These are phyloP conservation scores for Aphanocladium album DNA, from an alignment of 2,329 filamentous ascomycete species.

Conservation along the genomic window DNA sequence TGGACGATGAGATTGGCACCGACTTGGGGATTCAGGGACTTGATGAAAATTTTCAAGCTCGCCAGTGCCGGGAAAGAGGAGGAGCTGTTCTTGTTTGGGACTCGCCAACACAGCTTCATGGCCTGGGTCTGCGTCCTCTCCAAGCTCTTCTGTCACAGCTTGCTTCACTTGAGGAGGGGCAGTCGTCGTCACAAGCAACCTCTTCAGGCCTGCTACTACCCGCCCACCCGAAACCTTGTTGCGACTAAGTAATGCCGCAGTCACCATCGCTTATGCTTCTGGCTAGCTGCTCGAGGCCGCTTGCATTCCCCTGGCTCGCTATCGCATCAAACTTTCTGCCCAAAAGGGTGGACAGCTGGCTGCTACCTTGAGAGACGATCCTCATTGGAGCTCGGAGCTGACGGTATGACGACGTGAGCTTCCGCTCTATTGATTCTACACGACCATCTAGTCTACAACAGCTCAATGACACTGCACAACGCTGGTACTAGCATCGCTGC, in stretches of 20 bases:
- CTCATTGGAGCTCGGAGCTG: not conserved
- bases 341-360: not conserved
- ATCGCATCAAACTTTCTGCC: not conserved
- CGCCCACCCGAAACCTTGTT: conserved; percentile 5
- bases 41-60: not conserved
- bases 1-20: not conserved
- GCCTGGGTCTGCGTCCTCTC: not conserved
- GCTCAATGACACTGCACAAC: not conserved
- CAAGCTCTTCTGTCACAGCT: not conserved
- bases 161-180: too few species aligned
- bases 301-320: not conserved
- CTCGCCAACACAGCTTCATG: too few species aligned
- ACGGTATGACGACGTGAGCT: not conserved
- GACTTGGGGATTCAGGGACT: not conserved
- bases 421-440: not conserved
- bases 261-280: not conserved
- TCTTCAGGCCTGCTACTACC: not conserved
- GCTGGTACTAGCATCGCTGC: not conserved
- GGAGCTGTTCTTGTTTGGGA: not conserved
- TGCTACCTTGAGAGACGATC: not conserved
- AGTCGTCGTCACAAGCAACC: not conserved
- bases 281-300: not conserved
- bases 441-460: not conserved
- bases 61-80: too few species aligned
- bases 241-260: not conserved